Evolutionary conservation across 805 yeast genomes (phyloP).

Genomic region (Sugiyamaella boreocaroliniensis): DNA sequence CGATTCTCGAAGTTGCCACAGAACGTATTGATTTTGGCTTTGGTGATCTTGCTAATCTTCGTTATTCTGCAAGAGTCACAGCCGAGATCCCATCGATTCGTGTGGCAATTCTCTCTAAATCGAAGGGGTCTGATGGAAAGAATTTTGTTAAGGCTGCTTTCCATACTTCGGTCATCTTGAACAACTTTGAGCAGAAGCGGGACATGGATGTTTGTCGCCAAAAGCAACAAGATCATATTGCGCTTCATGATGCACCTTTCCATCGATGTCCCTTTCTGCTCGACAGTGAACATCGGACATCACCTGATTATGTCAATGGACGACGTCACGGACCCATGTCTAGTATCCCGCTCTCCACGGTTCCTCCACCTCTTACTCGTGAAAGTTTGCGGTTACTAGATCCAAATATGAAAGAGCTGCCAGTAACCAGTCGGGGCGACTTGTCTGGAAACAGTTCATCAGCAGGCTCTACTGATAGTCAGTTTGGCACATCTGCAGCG

Average conservation of each 20-base stretch:
- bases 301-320: slow-evolving; percentile 34
- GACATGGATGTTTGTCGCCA: slow-evolving; percentile 41
- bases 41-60: slow-evolving; percentile 63
- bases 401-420: slow-evolving; percentile 16
- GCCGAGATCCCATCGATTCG: slow-evolving; percentile 44
- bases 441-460: slow-evolving; percentile 11
- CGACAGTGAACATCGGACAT: slow-evolving; percentile 42
- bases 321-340: slow-evolving; percentile 49
- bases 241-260: slow-evolving; percentile 72
- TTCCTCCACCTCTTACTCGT: slow-evolving; percentile 51
- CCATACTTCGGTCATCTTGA: slow-evolving; percentile 51
- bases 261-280: slow-evolving; percentile 73
- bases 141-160: slow-evolving; percentile 33
- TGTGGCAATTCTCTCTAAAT: slow-evolving; percentile 25
- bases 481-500: neutral
- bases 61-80: slow-evolving; percentile 53
- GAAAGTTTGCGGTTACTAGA: slow-evolving; percentile 41
- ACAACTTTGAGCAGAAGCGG: slow-evolving; percentile 52
- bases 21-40: slow-evolving; percentile 35
- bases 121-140: slow-evolving; percentile 12
- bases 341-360: slow-evolving; percentile 56
- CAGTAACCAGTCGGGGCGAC: slow-evolving; percentile 15
- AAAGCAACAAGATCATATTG: slow-evolving; percentile 59
- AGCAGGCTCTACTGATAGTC: slow-evolving; percentile 8
- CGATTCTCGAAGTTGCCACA: slow-evolving; percentile 22